Conservation (phyloP, 148 eudicot species). For the Mesembryanthemum crystallinum region DNA sequence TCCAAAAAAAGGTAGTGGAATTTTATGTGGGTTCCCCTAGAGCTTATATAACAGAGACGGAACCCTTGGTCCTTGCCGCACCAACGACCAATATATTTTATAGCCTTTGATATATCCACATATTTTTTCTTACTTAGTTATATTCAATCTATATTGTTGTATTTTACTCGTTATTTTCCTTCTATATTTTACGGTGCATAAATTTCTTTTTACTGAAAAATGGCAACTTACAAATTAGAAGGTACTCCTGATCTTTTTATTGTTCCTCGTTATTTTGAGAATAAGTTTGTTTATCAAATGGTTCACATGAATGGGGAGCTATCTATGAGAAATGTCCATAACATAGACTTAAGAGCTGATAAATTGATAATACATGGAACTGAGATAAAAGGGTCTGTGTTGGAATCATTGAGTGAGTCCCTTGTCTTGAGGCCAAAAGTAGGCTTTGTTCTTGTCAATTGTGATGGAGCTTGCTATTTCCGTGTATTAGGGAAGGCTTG, state of each 20-base stretch:
- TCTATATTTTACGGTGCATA: neutral
- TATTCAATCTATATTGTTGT: neutral
- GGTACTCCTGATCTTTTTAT: conserved; percentile 24
- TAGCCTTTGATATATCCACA: too few species aligned
- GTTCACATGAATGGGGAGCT: neutral
- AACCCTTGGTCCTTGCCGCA: too few species aligned
- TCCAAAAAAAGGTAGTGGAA: neutral
- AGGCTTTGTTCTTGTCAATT: conserved; percentile 26
- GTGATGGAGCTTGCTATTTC: conserved; percentile 27
- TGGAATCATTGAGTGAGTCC: conserved; percentile 21
- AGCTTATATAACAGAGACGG: neutral
- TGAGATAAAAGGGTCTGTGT: conserved; percentile 18
- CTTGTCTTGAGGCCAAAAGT: conserved; percentile 16
- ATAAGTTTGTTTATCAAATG: conserved; percentile 25
- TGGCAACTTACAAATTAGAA: conserved; percentile 23
- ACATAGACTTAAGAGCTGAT: conserved; percentile 28
- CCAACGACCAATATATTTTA: neutral
- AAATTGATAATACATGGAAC: conserved; percentile 16
- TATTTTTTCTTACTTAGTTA: neutral
- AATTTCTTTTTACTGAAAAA: neutral
- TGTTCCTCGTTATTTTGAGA: conserved; percentile 17
- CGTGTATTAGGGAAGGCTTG: conserved; percentile 8
- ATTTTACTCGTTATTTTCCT: neutral
- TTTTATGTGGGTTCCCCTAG: neutral
- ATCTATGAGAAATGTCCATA: conserved; percentile 6